Base-by-base conservation (phyloP, 345 rosid genomes). In the Diplotaxis tenuifolia region DNA sequence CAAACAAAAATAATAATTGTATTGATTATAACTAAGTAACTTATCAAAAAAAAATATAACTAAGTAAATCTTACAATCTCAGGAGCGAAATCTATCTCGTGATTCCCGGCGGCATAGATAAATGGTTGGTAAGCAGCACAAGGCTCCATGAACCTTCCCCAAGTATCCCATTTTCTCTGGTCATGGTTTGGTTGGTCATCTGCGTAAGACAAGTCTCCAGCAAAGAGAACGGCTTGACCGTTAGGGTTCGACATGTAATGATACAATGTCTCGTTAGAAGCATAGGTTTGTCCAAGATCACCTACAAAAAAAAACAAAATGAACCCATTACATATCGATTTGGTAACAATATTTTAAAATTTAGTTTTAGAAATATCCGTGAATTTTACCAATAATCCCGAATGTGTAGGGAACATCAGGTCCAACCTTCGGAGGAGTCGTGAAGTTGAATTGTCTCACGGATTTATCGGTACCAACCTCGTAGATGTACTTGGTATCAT, bases 341-440 rank as follows among this genome's bases (percentile, higher is more conserved):
- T 0, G 0, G 4, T 8, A 27, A 6, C 8, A 3, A 20, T 2
- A 55, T 2, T 38, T 10, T 25, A 2, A 58, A 25, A 61, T 47
- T 5, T 22, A 68, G 9, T 28, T 63, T 25, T 8, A 0, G 9
- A 7, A 28, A 63, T 9, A 54, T 31, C 64, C 19, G 25, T 60
- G 14, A 7, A 18, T 16, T n/a, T n/a, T 80, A 86, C 93, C 93
- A 3, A 88, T 88, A 71, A 88, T 79, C 10, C 93, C 93, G 70
- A 86, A 88, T 9, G 93, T 84, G 65, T 86, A 83, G 0, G 90
- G 90, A 52, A 76, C 90, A 75, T 86, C 90, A 1, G 93, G 93
- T 49, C 90, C 93, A 9, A 83, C 79, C 7, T 72, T 64, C 0
- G 89, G 90, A 70, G 93, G 93, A 8, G 85, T 88, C 1, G 53